These are phyloP conservation scores for Calonectria fujianensis DNA, from an alignment of 2,329 filamentous ascomycete genomes.

Conservation along the genomic window DNA sequence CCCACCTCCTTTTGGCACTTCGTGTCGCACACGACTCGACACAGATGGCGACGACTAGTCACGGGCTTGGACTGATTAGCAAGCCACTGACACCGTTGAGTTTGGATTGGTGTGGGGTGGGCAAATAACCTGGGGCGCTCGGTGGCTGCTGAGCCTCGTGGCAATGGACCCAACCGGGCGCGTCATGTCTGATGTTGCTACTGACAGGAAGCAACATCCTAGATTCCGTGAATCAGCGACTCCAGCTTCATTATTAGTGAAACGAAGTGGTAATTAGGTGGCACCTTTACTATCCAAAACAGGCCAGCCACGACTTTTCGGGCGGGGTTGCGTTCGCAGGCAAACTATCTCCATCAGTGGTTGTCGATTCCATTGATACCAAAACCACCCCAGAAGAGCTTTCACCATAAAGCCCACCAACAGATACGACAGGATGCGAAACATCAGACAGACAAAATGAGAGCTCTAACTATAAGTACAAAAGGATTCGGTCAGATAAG, in stretches of 20 bases:
- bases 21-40: neutral
- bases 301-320: neutral
- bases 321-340: neutral
- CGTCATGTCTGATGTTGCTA: neutral
- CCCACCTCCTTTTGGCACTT: neutral
- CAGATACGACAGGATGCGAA: no score
- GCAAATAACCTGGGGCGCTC: neutral
- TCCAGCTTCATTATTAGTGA: neutral
- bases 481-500: no score
- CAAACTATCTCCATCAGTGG: neutral
- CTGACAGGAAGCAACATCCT: neutral
- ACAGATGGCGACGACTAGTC: neutral
- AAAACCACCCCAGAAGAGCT: no score
- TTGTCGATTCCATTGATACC: no score
- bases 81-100: neutral
- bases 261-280: neutral
- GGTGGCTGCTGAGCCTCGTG: neutral
- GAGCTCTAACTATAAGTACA: no score
- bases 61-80: neutral
- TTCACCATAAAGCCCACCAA: no score
- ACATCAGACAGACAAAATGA: no score
- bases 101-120: neutral
- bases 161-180: neutral
- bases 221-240: neutral
- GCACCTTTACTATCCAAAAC: neutral